phyloP scores from a whole-genome alignment of 1,139 yeast genomes.

The Protomyces pachydermus region DNA sequence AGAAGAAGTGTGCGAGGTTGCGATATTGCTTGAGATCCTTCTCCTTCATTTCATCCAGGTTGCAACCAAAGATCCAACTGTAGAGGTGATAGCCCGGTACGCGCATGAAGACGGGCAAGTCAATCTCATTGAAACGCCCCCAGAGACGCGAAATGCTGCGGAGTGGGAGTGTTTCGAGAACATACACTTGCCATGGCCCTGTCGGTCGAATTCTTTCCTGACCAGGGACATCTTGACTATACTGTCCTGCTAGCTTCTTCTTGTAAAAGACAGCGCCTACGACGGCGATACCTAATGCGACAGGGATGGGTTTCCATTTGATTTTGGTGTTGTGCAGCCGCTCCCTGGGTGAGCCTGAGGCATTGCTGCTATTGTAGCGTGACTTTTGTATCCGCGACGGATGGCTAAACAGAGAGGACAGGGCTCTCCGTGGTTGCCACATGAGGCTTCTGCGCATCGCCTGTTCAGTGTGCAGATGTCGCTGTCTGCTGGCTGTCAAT shows the following conservation, averaged over 20 bases:
- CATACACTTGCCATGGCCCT: slow-evolving; percentile 50
- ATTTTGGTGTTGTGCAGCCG: slow-evolving; percentile 17
- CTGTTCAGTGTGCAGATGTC: too few species aligned
- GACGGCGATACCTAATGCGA: slow-evolving; percentile 29
- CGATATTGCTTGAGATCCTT: slow-evolving; percentile 67
- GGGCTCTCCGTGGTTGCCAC: not conserved
- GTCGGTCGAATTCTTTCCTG: slow-evolving; percentile 31
- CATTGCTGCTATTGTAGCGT: not conserved
- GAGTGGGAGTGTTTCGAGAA: slow-evolving; percentile 84
- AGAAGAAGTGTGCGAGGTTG: slow-evolving; percentile 87
- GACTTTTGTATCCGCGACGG: not conserved
- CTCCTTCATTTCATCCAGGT: slow-evolving; percentile 82
- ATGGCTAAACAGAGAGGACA: not conserved
- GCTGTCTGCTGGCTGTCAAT: too few species aligned
- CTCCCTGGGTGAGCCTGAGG: not conserved
- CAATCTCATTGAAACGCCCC: slow-evolving; percentile 84
- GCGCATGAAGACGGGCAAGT: slow-evolving; percentile 83
- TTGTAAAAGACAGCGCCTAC: slow-evolving; percentile 26
- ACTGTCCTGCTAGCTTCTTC: slow-evolving; percentile 17
- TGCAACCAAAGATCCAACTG: slow-evolving; percentile 77
- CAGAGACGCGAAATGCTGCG: slow-evolving; percentile 87
- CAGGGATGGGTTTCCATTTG: slow-evolving; percentile 29
- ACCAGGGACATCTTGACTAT: slow-evolving; percentile 12
- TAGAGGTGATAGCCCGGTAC: slow-evolving; percentile 76
- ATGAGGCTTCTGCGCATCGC: not conserved